A percentile compares a stretch with the other conserved stretches of the same genome.
Evolutionary conservation across 352 stramenopile species (phyloP).

Genomic region (Phytophthora multivora): DNA sequence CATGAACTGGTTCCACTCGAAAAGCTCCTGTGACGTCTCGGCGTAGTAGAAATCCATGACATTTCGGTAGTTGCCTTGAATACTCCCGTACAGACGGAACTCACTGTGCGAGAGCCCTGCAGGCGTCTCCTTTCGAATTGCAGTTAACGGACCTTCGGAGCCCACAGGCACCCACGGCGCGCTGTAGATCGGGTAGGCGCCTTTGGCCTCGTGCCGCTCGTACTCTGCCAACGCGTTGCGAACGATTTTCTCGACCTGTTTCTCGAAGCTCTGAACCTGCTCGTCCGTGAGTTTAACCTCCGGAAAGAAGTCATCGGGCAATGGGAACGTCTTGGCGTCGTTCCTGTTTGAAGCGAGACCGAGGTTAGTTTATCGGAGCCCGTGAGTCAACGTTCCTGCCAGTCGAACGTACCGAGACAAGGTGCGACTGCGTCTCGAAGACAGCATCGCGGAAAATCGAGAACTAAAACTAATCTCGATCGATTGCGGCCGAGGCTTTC

Average conservation of each 20-base stretch:
- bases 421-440: constrained; percentile 20
- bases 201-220: constrained; percentile 40
- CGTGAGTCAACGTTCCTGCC: constrained; percentile 7
- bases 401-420: constrained; percentile 34
- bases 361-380: constrained; percentile 31
- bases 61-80: constrained; percentile 61
- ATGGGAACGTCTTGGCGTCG: constrained; percentile 41
- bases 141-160: constrained; percentile 37
- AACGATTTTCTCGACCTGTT: constrained; percentile 37
- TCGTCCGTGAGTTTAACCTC: constrained; percentile 35
- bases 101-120: constrained; percentile 22
- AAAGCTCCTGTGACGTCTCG: constrained; percentile 60
- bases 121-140: constrained; percentile 36
- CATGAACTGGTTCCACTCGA: constrained; percentile 76
- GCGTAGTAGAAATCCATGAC: constrained; percentile 77
- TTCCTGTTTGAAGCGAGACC: constrained; percentile 22
- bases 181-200: constrained; percentile 34
- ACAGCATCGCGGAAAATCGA: constrained; percentile 33
- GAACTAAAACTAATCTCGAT: constrained; percentile 23
- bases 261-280: constrained; percentile 35
- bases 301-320: constrained; percentile 50
- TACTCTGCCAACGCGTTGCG: constrained; percentile 38
- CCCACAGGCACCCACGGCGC: constrained; percentile 32
- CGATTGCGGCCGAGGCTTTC: constrained; percentile 14
- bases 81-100: constrained; percentile 63